These are phyloP conservation scores for Colletotrichum endophyticum DNA, from an alignment of 2,329 filamentous ascomycete species.

Conservation along the genomic window DNA sequence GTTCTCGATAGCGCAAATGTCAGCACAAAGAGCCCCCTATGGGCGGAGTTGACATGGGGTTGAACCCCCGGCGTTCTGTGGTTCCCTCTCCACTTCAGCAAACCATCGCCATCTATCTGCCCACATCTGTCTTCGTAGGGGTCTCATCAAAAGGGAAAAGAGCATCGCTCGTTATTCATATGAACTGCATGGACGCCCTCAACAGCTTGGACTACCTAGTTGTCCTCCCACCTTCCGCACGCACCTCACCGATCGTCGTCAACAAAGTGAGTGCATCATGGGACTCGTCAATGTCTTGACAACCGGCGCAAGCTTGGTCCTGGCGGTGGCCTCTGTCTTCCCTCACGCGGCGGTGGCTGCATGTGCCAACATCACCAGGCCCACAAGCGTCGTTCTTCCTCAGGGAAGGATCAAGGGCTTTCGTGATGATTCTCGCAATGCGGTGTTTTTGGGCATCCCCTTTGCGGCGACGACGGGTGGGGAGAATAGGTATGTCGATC, in stretches of 20 bases:
- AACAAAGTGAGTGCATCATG: constrained; percentile 1
- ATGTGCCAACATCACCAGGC: not conserved
- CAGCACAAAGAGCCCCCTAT: not conserved
- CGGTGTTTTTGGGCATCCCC: constrained; percentile 42
- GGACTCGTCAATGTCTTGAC: not conserved
- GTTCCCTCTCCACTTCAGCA: not conserved
- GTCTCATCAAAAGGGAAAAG: not conserved
- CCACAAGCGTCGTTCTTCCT: constrained; percentile 21
- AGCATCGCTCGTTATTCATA: not conserved
- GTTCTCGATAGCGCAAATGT: not conserved
- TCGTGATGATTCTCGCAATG: constrained; percentile 34
- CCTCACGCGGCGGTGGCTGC: not conserved
- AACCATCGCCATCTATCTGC: not conserved
- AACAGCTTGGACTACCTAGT: not conserved
- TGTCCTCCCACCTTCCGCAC: not conserved
- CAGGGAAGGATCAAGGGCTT: constrained; percentile 39
- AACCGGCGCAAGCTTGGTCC: not conserved
- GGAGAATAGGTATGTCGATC: constrained; percentile 35
- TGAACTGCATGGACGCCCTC: not conserved
- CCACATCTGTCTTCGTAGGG: not conserved
- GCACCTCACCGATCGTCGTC: not conserved
- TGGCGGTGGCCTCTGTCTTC: not conserved
- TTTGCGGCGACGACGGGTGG: constrained; percentile 43
- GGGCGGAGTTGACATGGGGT: not conserved
- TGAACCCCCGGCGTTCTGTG: not conserved